Base-by-base conservation (phyloP, 768 basidiomycete genomes). In the Boletus patriciae region DNA sequence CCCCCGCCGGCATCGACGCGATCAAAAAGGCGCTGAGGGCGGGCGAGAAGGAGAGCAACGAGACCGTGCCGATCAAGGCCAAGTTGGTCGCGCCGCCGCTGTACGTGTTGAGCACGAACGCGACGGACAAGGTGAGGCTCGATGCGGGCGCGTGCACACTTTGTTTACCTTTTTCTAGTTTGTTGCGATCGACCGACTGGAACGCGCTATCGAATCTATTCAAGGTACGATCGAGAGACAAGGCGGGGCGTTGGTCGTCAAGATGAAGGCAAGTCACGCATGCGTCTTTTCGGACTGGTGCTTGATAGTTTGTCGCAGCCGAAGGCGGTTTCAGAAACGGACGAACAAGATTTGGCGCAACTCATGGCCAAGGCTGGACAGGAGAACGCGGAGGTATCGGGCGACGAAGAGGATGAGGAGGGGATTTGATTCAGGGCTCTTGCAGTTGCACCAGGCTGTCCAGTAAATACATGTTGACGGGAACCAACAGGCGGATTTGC, bases 301-400 rank as follows among this genome's bases (percentile, higher is more conserved):
- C 57, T 36, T 18, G 41, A 25, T n/a, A 11, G 41, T n/a, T 10
- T 12, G 21, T 58, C 19, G 31, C 63, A 97, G 94, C 97, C 97
- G 58, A 98, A 98, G 80, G 94, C 96, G 3, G 90, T 99, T 37
- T 94, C 92, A 25, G 97, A 98, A 73, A 92, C 91, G 6, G 97
- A 99, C 76, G 97, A 99, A 73, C 90, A 94, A 62, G 97, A 98
- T 70, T 83, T 99, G 60, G 95, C 94, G 1, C 90, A 94, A 62
- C 88, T 97, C 66, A 98, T 99, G 96, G 92, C 90, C 38, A 91
- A 93, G 73, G 94, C 89, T 19, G 89, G 89, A 56, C 82, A 85
- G 69, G 96, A 97, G 76, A 99, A 99, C 70, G 92, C 87, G 6
- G 95, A 99, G 69, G 92, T 98, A 1, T 94, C 92, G 15, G 96